Percentiles rank a stretch among this genome's conserved stretches.
phyloP scores from a whole-genome alignment of 805 yeast genomes.

The Nakazawaea wickerhamii region DNA sequence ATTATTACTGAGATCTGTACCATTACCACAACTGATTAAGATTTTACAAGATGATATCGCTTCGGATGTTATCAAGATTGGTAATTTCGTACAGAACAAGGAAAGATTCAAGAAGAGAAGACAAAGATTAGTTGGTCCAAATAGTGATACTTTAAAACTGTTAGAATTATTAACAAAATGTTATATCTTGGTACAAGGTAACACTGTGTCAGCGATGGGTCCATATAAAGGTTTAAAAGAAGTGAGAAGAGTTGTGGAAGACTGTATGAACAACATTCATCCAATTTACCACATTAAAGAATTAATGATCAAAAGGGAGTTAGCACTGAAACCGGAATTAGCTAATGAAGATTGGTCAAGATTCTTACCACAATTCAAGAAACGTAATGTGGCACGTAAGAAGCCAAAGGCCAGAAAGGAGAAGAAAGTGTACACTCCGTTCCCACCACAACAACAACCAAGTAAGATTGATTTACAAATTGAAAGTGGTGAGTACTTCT shows the following conservation, averaged over 20 bases:
- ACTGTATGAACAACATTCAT: slow-evolving; percentile 93
- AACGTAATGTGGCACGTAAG: slow-evolving; percentile 92
- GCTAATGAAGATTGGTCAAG: slow-evolving; percentile 97
- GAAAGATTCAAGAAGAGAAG: slow-evolving; percentile 93
- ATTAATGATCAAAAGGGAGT: slow-evolving; percentile 93
- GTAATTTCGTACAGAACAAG: slow-evolving; percentile 80
- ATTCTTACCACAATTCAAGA: slow-evolving; percentile 93
- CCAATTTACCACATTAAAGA: slow-evolving; percentile 98
- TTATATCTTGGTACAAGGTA: slow-evolving; percentile 94
- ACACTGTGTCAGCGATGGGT: slow-evolving; percentile 96
- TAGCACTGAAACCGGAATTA: slow-evolving; percentile 90
- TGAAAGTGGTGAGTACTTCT: slow-evolving; percentile 97
- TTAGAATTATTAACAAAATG: slow-evolving; percentile 92
- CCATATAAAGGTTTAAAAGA: slow-evolving; percentile 90
- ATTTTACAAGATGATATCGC: slow-evolving; percentile 89
- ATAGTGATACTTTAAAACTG: slow-evolving; percentile 94
- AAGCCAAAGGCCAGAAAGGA: slow-evolving; percentile 56
- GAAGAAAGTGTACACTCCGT: slow-evolving; percentile 88
- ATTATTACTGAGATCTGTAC: slow-evolving; percentile 91
- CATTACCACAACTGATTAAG: slow-evolving; percentile 93
- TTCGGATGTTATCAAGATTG: slow-evolving; percentile 94
- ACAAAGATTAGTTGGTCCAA: slow-evolving; percentile 94
- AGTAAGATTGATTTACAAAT: slow-evolving; percentile 96
- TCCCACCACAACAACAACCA: slow-evolving; percentile 97
- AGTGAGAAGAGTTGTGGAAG: slow-evolving; percentile 90